Evolutionary conservation across 2,329 filamentous ascomycete species (phyloP).

Genomic region (Fusarium sulawesiense): DNA sequence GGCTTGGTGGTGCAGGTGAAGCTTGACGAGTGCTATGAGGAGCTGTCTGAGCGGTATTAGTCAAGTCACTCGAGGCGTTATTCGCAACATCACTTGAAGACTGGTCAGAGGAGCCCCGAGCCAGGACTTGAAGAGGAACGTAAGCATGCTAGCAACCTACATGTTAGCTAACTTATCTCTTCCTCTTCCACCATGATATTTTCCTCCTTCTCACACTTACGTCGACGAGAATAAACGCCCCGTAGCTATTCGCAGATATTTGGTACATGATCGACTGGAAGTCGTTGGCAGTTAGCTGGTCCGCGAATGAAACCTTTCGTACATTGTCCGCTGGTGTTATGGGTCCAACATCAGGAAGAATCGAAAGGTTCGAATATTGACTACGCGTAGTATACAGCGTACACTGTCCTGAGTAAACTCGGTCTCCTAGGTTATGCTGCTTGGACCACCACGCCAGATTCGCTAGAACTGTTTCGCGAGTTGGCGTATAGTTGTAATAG

Average conservation of each 20-base stretch:
- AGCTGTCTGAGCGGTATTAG: neutral
- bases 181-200: neutral
- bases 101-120: neutral
- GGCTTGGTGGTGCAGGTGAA: neutral
- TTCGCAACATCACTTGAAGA: neutral
- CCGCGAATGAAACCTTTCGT: conserved; percentile 46
- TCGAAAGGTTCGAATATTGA: conserved; percentile 9
- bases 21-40: neutral
- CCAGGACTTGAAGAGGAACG: conserved; percentile 14
- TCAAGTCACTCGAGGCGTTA: neutral
- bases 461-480: conserved; percentile 27
- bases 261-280: conserved; percentile 41
- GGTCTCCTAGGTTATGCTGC: conserved; percentile 22
- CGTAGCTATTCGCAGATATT: conserved; percentile 13
- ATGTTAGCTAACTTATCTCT: conserved; percentile 2
- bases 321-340: conserved; percentile 43
- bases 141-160: conserved; percentile 9
- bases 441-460: conserved; percentile 28
- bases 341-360: conserved; percentile 15
- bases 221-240: conserved; percentile 44
- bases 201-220: conserved; percentile 12
- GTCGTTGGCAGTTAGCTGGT: conserved; percentile 41
- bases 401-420: conserved; percentile 27
- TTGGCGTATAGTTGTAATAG: conserved; percentile 25
- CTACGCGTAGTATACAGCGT: conserved; percentile 32